A percentile compares a stretch with the other conserved stretches of the same genome.
phyloP scores from a whole-genome alignment of 148 eudicot species.

The Hydrangea macrophylla region DNA sequence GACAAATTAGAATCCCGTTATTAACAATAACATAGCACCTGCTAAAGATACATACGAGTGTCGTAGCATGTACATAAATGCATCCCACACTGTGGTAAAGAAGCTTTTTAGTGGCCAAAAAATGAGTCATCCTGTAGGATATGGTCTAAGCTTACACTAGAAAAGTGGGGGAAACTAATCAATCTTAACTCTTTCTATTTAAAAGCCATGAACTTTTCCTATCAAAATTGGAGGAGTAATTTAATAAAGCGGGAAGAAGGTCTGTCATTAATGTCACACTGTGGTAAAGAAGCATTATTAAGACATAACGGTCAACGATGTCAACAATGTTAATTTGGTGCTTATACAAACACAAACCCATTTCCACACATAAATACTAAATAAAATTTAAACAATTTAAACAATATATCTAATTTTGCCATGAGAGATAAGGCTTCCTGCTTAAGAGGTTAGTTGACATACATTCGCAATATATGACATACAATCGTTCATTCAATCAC shows the following conservation, averaged over 20 bases:
- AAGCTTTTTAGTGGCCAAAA: constrained; percentile 87
- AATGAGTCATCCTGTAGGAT: constrained; percentile 75
- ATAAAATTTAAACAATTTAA: too few species aligned
- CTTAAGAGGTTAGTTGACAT: too few species aligned
- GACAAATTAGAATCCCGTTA: constrained; percentile 72
- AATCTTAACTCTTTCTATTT: constrained; percentile 7
- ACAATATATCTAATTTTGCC: too few species aligned
- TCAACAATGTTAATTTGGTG: too few species aligned
- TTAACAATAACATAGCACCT: constrained; percentile 63
- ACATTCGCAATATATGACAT: too few species aligned
- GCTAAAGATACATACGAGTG: constrained; percentile 70
- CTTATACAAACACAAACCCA: too few species aligned
- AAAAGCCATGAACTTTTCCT: not conserved
- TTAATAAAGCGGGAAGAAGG: not conserved
- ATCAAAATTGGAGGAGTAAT: not conserved
- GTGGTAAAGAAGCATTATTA: too few species aligned
- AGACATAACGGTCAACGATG: too few species aligned
- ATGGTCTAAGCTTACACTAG: constrained; percentile 90
- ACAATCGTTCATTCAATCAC: too few species aligned
- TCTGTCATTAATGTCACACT: too few species aligned
- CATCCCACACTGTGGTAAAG: constrained; percentile 72
- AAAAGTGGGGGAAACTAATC: constrained; percentile 18
- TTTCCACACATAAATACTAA: too few species aligned
- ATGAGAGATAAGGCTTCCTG: too few species aligned
- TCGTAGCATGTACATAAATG: constrained; percentile 64